Evolutionary conservation across 164 flowering plant genomes (phyloP).

Genomic region (Brasenia schreberi): DNA sequence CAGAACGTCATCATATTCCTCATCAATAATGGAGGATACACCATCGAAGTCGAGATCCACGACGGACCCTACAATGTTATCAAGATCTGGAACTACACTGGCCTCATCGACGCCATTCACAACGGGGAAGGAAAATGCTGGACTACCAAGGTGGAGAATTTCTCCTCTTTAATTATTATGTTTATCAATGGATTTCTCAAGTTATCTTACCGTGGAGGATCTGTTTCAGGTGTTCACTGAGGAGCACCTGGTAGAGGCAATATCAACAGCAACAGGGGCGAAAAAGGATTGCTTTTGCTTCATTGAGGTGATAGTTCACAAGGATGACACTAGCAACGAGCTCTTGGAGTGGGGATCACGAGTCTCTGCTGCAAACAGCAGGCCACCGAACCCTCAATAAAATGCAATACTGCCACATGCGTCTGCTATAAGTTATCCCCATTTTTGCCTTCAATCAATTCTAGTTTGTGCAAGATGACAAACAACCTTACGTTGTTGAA

Average conservation of each 20-base stretch:
- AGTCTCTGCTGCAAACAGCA: constrained; percentile 56
- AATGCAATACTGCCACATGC: too few relatives aligned
- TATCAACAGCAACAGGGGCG: constrained; percentile 37
- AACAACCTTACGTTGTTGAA: too few relatives aligned
- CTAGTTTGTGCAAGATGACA: too few relatives aligned
- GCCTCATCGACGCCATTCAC: constrained; percentile 14
- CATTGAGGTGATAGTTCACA: too few relatives aligned
- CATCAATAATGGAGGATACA: constrained; percentile 86
- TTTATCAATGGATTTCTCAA: too few relatives aligned
- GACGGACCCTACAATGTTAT: constrained; percentile 87
- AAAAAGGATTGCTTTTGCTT: constrained; percentile 7
- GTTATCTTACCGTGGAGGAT: too few relatives aligned
- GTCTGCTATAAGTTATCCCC: too few relatives aligned
- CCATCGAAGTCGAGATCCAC: constrained; percentile 12
- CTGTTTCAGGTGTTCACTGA: constrained; percentile 37
- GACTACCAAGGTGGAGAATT: constrained; percentile 7
- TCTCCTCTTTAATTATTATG: too few relatives aligned
- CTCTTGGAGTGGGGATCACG: constrained; percentile 73
- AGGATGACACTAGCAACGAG: too few relatives aligned
- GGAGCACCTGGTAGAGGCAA: constrained; percentile 59
- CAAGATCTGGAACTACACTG: constrained; percentile 83
- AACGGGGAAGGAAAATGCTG: too few relatives aligned
- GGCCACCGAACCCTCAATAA: constrained; percentile 70
- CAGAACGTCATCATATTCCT: constrained; percentile 68
- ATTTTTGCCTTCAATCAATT: too few relatives aligned